Evolutionary conservation across 331 rosid genomes (phyloP), one percentile per base, ranked within the genome.

Genomic region (Malus hybrid): DNA sequence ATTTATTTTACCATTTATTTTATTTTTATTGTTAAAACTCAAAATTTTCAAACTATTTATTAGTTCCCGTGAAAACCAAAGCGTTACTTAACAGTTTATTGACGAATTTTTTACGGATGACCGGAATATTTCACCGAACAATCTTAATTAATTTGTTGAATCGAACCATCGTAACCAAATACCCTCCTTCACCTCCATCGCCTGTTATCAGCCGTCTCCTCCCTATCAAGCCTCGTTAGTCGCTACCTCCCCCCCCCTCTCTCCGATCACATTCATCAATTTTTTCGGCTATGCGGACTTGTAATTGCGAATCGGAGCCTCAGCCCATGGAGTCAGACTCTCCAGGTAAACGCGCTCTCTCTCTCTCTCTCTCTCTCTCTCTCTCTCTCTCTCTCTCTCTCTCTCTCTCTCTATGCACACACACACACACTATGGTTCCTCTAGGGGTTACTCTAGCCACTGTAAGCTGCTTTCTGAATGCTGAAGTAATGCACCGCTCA

Each of bases 291-390:
- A 12, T n/a, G 76, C 20, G 33, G 61, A 52, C 32, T 70, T 10
- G 65, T 18, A 56, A 73, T 32, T 73, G 68, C 44, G 71, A 56
- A 67, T n/a, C 71, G 56, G 77, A 73, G 33, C 52, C 78, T 61
- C 59, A 69, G 55, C 78, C 83, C 27, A 75, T 70, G 78, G 87
- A 84, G 20, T 80, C 78, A 28, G 83, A 74, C 2, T 32, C 75
- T 56, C 42, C 73, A 59, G 85, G 87, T 84, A 20, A 28, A 50
- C 60, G 29, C 18, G 0, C 11, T 9, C 62, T 7, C 27, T n/a
- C 64, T 22, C 65, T 20, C 64, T 59, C 31, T 59, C 64, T 22
- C 56, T 12, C 62, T 56, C 62, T n/a, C 27, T 19, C 64, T 20
- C 64, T 20, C 63, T 57, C 29, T 57, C 63, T 57, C 22, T 22